phyloP scores from a whole-genome alignment of 2,329 filamentous ascomycete genomes.

The Ophiostoma pallidulum region DNA sequence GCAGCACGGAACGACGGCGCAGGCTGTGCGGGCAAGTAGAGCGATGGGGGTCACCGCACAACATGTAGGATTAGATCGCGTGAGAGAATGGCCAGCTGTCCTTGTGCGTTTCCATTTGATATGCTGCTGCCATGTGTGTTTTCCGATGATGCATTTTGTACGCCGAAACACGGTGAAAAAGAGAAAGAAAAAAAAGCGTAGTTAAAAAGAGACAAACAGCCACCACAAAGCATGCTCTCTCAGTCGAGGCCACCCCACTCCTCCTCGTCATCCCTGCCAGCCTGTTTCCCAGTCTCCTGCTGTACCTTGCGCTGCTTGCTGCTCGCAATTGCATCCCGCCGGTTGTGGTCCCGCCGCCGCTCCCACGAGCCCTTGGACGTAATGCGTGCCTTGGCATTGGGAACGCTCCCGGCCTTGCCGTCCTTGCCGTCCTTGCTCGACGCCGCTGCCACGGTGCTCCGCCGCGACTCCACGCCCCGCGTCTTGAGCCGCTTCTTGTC shows the following conservation, averaged over 20 bases:
- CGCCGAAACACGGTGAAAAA: neutral
- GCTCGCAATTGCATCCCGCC: constrained; percentile 50
- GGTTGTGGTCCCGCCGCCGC: constrained; percentile 57
- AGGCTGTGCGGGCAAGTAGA: too few relatives aligned
- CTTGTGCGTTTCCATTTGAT: neutral
- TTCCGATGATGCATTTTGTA: neutral
- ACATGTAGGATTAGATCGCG: too few relatives aligned
- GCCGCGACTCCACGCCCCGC: constrained; percentile 66
- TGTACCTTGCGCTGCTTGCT: constrained; percentile 46
- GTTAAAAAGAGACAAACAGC: neutral
- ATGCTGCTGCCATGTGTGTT: too few relatives aligned
- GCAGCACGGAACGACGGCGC: too few relatives aligned
- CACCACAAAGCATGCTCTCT: too few relatives aligned
- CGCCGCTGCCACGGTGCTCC: constrained; percentile 23
- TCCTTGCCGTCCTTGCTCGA: constrained; percentile 20
- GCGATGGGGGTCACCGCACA: too few relatives aligned
- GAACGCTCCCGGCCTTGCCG: neutral
- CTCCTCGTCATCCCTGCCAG: constrained; percentile 10
- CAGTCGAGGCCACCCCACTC: constrained; percentile 25
- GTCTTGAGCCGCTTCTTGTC: constrained; percentile 75
- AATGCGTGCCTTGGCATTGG: constrained; percentile 51
- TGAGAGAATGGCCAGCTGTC: too few relatives aligned
- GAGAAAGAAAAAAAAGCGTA: neutral
- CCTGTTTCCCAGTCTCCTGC: constrained; percentile 14
- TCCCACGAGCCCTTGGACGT: constrained; percentile 76